These are phyloP conservation scores for Escallonia herrerae DNA, from an alignment of 129 eudicot genomes.

Conservation along the genomic window DNA sequence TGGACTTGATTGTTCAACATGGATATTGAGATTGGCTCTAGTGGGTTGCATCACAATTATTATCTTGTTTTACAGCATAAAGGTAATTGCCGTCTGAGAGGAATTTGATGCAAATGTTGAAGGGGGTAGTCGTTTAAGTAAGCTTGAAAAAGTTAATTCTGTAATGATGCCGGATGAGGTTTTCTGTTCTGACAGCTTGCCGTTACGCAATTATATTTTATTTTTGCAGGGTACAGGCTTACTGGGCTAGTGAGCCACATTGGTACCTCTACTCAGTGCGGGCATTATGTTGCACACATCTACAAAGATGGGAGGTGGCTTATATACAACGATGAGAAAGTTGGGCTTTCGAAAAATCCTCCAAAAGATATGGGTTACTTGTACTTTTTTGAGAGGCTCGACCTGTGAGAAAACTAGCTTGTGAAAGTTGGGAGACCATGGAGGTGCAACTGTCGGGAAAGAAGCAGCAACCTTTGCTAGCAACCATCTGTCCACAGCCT, in stretches of 20 bases:
- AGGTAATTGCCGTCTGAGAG: too few relatives aligned
- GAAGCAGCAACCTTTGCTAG: slow-evolving; percentile 5
- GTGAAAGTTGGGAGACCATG: background rate
- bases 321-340: slow-evolving; percentile 87
- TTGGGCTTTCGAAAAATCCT: slow-evolving; percentile 82
- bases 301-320: slow-evolving; percentile 88
- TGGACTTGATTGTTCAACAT: too few relatives aligned
- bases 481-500: background rate
- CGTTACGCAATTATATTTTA: too few relatives aligned
- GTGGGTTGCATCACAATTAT: too few relatives aligned
- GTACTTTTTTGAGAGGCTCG: slow-evolving; percentile 80
- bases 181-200: too few relatives aligned
- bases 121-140: too few relatives aligned
- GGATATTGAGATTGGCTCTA: too few relatives aligned
- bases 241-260: slow-evolving; percentile 96
- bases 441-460: background rate
- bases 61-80: too few relatives aligned
- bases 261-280: slow-evolving; percentile 93
- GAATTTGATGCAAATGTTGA: too few relatives aligned
- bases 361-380: slow-evolving; percentile 97
- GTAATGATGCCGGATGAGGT: too few relatives aligned
- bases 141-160: too few relatives aligned
- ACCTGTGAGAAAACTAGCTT: slow-evolving; percentile 18
- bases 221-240: slow-evolving; percentile 70
- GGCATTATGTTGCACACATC: slow-evolving; percentile 95